Evolutionary conservation across 2,329 filamentous ascomycete genomes (phyloP).

Genomic region (Fusarium udum): DNA sequence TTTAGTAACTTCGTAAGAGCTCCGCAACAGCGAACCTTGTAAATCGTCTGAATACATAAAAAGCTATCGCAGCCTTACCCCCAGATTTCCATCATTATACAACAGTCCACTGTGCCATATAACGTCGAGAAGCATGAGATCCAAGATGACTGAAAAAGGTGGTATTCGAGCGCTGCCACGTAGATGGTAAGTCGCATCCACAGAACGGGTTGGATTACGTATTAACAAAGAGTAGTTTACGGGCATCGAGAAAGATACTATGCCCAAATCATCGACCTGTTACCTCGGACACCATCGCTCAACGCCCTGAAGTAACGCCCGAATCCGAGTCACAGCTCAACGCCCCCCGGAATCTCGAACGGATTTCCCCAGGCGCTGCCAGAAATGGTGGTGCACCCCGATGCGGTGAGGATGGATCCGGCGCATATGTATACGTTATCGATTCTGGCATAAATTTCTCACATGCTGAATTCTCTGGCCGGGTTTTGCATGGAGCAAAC

Average conservation of each 20-base stretch:
- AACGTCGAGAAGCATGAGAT: rapidly evolving
- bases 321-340: too few relatives aligned
- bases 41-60: background rate
- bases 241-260: too few relatives aligned
- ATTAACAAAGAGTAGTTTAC: background rate
- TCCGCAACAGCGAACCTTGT: rapidly evolving
- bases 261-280: rapidly evolving
- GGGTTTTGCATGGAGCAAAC: background rate
- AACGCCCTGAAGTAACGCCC: background rate
- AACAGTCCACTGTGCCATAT: rapidly evolving
- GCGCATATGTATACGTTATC: background rate
- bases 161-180: background rate
- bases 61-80: rapidly evolving
- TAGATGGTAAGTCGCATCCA: background rate
- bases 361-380: background rate
- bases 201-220: rapidly evolving
- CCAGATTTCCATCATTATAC: rapidly evolving
- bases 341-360: too few relatives aligned
- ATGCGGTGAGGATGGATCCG: background rate
- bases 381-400: rapidly evolving
- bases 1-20: rapidly evolving
- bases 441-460: background rate
- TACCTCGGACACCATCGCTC: too few relatives aligned
- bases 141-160: rapidly evolving
- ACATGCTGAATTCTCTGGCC: background rate